Evolutionary conservation across 768 basidiomycete species (phyloP).

Genomic region (Pholiota microspora): DNA sequence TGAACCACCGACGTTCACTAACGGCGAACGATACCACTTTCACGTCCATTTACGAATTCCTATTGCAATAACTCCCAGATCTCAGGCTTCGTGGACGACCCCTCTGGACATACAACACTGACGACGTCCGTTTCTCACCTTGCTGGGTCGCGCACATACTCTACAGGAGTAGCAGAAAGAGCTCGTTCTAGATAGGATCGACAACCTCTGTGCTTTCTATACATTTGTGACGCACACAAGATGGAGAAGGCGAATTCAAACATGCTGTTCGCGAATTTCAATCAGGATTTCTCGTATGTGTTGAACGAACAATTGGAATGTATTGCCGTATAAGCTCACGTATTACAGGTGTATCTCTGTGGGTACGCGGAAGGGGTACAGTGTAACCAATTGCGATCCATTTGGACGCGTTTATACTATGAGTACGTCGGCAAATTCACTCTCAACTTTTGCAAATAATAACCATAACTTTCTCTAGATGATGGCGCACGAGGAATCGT

Average conservation of each 20-base stretch:
- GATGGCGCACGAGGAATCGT: constrained; percentile 96
- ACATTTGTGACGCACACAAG: no score
- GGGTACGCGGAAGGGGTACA: constrained; percentile 93
- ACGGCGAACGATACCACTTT: no score
- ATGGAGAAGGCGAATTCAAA: constrained; percentile 42
- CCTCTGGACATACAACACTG: no score
- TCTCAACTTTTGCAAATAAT: background rate
- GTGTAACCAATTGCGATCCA: constrained; percentile 97
- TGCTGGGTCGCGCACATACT: no score
- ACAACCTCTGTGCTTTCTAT: no score
- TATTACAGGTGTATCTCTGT: constrained; percentile 79
- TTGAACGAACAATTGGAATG: no score
- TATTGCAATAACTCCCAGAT: no score
- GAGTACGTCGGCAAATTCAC: constrained; percentile 56
- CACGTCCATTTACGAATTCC: no score
- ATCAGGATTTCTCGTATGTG: constrained; percentile 92
- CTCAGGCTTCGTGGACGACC: no score
- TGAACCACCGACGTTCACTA: background rate
- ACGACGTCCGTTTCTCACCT: no score
- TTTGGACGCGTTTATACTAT: constrained; percentile 94
- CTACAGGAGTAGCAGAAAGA: no score
- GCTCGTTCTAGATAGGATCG: no score
- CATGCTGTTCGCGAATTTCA: constrained; percentile 91
- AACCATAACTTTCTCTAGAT: constrained; percentile 41
- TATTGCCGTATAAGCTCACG: background rate